Conservation (phyloP, 441 rosid species). For the Arabidopsis hybrid region DNA sequence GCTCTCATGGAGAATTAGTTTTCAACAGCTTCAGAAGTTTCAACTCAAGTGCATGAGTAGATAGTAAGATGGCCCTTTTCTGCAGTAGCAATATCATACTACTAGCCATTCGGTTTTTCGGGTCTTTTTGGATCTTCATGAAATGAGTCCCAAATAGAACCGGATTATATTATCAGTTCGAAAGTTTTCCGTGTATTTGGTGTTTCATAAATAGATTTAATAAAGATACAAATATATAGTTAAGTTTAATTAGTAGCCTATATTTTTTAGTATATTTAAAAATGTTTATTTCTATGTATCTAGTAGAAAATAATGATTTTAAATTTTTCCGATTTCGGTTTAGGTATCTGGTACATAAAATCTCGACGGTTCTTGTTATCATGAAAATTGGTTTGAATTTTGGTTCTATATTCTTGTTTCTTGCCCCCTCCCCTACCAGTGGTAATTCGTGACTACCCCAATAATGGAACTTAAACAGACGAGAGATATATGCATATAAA, state of each 20-base stretch:
- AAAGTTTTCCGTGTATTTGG: neutral
- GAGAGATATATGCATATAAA: neutral
- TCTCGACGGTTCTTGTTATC: neutral
- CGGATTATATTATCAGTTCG: neutral
- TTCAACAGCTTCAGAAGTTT: neutral
- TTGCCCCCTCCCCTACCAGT: neutral
- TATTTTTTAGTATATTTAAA: neutral
- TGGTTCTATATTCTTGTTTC: neutral
- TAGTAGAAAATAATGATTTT: neutral
- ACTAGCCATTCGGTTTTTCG: neutral
- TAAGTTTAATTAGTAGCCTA: neutral
- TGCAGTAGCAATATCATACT: conserved; percentile 1
- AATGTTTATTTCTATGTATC: neutral
- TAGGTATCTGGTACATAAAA: neutral
- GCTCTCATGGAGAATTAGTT: conserved; percentile 14
- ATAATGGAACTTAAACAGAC: neutral
- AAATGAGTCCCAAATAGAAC: neutral
- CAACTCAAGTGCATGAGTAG: conserved; percentile 11
- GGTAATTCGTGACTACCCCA: neutral
- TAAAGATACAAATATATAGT: neutral
- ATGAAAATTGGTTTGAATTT: neutral
- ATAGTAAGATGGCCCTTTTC: neutral
- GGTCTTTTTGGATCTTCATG: neutral
- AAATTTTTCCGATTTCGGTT: neutral
- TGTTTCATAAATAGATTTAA: neutral